phyloP scores from a whole-genome alignment of 164 flowering plant genomes.

The Nelumbo lutea region DNA sequence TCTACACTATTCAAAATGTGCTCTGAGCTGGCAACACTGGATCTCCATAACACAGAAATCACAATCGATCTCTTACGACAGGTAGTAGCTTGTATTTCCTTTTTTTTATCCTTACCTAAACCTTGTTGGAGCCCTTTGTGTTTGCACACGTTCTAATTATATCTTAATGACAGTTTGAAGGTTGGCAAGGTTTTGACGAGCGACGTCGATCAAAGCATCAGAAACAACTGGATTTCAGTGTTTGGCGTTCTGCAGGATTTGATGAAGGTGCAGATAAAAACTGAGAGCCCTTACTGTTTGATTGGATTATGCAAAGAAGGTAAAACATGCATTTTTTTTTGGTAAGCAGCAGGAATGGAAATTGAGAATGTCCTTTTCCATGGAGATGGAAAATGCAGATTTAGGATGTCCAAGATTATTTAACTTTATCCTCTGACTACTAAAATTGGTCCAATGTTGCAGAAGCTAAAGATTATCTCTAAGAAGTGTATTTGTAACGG shows the following conservation, averaged over 20 bases:
- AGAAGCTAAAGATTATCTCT: too few relatives aligned
- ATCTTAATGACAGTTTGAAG: slow-evolving; percentile 56
- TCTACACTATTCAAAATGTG: slow-evolving; percentile 58
- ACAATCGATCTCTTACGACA: slow-evolving; percentile 78
- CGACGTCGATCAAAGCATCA: slow-evolving; percentile 75
- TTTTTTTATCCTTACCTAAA: neutral
- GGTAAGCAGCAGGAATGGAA: neutral
- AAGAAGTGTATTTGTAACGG: too few relatives aligned
- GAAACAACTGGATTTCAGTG: slow-evolving; percentile 83
- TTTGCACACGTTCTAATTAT: neutral
- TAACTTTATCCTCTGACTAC: too few relatives aligned
- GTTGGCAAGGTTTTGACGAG: slow-evolving; percentile 80
- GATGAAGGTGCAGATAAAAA: slow-evolving; percentile 92
- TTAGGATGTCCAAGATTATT: too few relatives aligned
- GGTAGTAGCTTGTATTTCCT: slow-evolving; percentile 29
- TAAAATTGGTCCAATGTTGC: too few relatives aligned
- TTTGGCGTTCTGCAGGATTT: slow-evolving; percentile 46
- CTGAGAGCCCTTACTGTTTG: slow-evolving; percentile 12
- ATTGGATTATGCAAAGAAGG: neutral
- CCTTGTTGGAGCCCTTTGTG: neutral
- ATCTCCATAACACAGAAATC: slow-evolving; percentile 84
- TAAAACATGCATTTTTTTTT: neutral
- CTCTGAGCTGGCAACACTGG: slow-evolving; percentile 59
- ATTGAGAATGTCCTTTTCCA: too few relatives aligned
- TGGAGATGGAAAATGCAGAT: too few relatives aligned